phyloP scores from a whole-genome alignment of 139 green algal species.

The Deuterostichococcus epilithicus region DNA sequence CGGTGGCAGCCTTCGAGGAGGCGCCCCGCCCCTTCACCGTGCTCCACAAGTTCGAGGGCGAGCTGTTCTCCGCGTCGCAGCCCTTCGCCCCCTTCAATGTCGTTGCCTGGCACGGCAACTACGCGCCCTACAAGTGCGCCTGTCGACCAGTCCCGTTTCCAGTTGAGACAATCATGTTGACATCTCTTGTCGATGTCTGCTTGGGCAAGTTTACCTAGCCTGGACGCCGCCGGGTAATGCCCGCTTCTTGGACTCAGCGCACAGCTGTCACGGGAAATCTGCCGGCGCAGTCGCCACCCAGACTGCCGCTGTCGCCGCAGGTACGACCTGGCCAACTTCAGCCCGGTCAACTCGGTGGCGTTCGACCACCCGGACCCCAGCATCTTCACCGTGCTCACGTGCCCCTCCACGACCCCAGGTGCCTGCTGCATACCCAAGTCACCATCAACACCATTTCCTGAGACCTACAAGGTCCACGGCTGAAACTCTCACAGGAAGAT shows the following conservation, averaged over 20 bases:
- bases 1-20: constrained; percentile 84
- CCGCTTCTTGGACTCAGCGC: too few relatives aligned
- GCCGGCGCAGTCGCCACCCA: too few relatives aligned
- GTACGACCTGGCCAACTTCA: constrained; percentile 61
- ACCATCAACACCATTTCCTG: too few relatives aligned
- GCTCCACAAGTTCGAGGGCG: constrained; percentile 84
- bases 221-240: too few relatives aligned
- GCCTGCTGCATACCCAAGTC: too few relatives aligned
- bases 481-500: too few relatives aligned
- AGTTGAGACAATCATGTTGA: too few relatives aligned
- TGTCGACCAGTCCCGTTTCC: too few relatives aligned
- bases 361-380: constrained; percentile 87
- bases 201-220: too few relatives aligned
- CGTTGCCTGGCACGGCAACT: constrained; percentile 86
- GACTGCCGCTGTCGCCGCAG: constrained; percentile 22
- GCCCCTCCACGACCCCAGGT: constrained; percentile 56
- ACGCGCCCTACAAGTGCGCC: constrained; percentile 75
- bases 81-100: constrained; percentile 93
- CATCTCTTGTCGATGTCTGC: too few relatives aligned
- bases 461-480: too few relatives aligned
- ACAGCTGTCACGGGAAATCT: too few relatives aligned
- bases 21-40: constrained; percentile 49
- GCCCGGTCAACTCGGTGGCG: constrained; percentile 71
- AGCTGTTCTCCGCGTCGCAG: constrained; percentile 74
- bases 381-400: constrained; percentile 95